Percentiles rank a stretch among this genome's conserved stretches.
These are phyloP conservation scores for Nicotiana knightiana DNA, from an alignment of 257 asterid genomes.

Conservation along the genomic window DNA sequence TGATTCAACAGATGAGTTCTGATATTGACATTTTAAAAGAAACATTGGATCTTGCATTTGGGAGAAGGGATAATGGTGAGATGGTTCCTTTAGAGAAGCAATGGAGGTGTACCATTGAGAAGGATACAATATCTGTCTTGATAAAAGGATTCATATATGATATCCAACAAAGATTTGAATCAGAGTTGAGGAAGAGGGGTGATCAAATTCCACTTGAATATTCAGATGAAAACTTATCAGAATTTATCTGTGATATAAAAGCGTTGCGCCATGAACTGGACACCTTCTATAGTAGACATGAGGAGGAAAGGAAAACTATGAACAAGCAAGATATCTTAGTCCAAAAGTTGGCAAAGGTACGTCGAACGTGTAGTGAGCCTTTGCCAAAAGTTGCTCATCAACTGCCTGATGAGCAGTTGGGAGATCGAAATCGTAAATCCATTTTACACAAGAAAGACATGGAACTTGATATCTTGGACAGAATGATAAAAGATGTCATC, in stretches of 20 bases:
- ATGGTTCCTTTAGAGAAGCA: conserved; percentile 54
- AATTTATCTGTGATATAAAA: conserved; percentile 28
- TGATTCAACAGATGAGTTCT: conserved; percentile 54
- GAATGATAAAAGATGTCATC: conserved; percentile 29
- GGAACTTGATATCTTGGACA: conserved; percentile 21
- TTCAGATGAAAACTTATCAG: conserved; percentile 28
- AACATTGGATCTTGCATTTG: conserved; percentile 57
- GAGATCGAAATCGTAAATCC: conserved; percentile 16
- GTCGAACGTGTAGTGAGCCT: conserved; percentile 40
- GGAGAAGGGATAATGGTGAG: conserved; percentile 48
- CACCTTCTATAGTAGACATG: conserved; percentile 18
- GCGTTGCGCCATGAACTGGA: conserved; percentile 28
- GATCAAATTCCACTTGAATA: conserved; percentile 3
- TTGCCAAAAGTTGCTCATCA: conserved; percentile 13
- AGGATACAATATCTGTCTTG: conserved; percentile 34
- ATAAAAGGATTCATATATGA: conserved; percentile 41
- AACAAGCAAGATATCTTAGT: background rate
- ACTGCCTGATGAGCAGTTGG: conserved; percentile 18
- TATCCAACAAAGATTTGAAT: conserved; percentile 23
- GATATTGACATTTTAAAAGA: conserved; percentile 56
- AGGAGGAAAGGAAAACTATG: background rate
- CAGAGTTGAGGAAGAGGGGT: conserved; percentile 22
- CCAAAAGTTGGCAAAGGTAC: background rate
- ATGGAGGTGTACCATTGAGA: conserved; percentile 58
- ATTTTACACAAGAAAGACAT: conserved; percentile 21